A percentile compares a stretch with the other conserved stretches of the same genome.
phyloP scores from a whole-genome alignment of 208 protist genomes.

The Trypanosoma congolense region DNA sequence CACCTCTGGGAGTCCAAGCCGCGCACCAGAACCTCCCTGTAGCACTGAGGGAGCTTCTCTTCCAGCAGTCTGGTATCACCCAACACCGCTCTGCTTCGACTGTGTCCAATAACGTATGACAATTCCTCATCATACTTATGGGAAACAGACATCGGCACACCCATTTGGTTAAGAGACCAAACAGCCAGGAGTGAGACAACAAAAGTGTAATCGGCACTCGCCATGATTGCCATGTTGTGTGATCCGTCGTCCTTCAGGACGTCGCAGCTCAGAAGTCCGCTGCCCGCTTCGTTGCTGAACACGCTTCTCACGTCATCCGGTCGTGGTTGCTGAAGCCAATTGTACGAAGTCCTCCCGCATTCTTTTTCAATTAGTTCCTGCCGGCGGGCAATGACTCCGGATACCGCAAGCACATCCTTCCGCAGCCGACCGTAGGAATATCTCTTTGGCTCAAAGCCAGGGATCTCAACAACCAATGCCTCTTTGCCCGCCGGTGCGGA shows the following conservation, averaged over 20 bases:
- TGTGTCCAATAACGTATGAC: slow-evolving; percentile 81
- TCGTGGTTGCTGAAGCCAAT: slow-evolving; percentile 61
- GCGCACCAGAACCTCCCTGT: slow-evolving; percentile 37
- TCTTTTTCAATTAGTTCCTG: slow-evolving; percentile 35
- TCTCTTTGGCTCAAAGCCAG: slow-evolving; percentile 21
- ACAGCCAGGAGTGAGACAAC: slow-evolving; percentile 67
- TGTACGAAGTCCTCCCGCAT: slow-evolving; percentile 29
- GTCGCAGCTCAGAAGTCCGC: slow-evolving; percentile 54
- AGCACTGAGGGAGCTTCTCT: slow-evolving; percentile 56
- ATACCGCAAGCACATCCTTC: slow-evolving; percentile 66
- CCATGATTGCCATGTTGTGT: slow-evolving; percentile 59
- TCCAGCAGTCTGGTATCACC: slow-evolving; percentile 43
- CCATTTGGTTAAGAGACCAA: slow-evolving; percentile 77
- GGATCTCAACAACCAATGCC: slow-evolving; percentile 67
- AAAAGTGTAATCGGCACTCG: slow-evolving; percentile 62
- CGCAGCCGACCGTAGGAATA: slow-evolving; percentile 82
- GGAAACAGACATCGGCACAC: slow-evolving; percentile 63
- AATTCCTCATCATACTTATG: slow-evolving; percentile 72
- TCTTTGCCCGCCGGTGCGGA: slow-evolving; percentile 42
- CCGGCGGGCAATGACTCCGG: slow-evolving; percentile 49
- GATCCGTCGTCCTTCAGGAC: slow-evolving; percentile 56
- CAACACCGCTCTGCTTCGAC: slow-evolving; percentile 46
- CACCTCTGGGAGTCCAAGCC: slow-evolving; percentile 21
- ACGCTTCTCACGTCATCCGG: slow-evolving; percentile 53
- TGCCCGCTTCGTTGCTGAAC: slow-evolving; percentile 34